phyloP scores from a whole-genome alignment of 1,284 basidiomycete genomes.

The Cutaneotrichosporon sp. region DNA sequence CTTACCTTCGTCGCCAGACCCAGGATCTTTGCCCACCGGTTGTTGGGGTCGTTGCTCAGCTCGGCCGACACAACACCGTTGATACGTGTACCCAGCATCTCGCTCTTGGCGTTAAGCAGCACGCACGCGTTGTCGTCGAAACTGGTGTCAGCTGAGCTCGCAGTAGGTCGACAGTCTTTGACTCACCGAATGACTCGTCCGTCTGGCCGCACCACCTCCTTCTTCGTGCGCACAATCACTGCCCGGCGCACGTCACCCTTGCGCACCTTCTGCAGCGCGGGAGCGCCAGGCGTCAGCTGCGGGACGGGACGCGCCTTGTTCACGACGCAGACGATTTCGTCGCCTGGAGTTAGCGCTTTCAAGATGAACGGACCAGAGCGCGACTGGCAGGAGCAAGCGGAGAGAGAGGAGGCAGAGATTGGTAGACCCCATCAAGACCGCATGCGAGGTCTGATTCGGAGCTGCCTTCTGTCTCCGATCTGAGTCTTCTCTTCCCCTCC shows the following conservation, averaged over 20 bases:
- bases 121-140: slow-evolving; percentile 99
- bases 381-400: no score
- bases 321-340: slow-evolving; percentile 96
- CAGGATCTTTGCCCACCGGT: slow-evolving; percentile 84
- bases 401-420: no score
- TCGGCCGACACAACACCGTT: slow-evolving; percentile 91
- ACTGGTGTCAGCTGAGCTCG: slow-evolving; percentile 49
- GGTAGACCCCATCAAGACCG: no score
- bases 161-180: background rate
- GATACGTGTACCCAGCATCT: slow-evolving; percentile 93
- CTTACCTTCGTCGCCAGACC: slow-evolving; percentile 85
- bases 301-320: slow-evolving; percentile 82
- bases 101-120: slow-evolving; percentile 91
- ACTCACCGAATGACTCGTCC: slow-evolving; percentile 49
- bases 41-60: slow-evolving; percentile 67
- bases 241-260: slow-evolving; percentile 91
- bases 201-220: slow-evolving; percentile 43
- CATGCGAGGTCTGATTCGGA: no score
- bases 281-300: slow-evolving; percentile 28
- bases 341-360: slow-evolving; percentile 60
- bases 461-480: no score
- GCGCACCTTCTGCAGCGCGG: slow-evolving; percentile 69
- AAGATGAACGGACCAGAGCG: background rate
- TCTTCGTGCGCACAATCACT: slow-evolving; percentile 82
- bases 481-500: no score